Evolutionary conservation across 495 filamentous ascomycete species (phyloP).

Genomic region (Trichocladium antarcticum): DNA sequence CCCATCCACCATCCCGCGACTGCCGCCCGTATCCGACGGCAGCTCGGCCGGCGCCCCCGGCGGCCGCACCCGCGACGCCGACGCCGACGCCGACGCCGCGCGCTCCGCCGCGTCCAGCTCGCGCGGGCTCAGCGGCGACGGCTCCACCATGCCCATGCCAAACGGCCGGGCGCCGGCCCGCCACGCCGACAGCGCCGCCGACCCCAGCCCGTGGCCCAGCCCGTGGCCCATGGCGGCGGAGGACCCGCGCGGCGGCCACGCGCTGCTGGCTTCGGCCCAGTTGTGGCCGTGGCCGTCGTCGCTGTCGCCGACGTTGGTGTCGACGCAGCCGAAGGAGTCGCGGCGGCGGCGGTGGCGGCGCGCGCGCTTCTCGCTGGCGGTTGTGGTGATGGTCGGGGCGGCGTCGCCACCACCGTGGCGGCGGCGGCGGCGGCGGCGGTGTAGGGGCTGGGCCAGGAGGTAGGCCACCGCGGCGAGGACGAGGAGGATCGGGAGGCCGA

Average conservation of each 20-base stretch:
- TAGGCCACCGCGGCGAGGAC: constrained; percentile 6
- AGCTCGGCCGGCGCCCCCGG: not conserved
- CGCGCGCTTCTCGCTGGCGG: not conserved
- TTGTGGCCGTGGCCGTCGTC: not conserved
- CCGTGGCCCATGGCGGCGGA: too few relatives aligned
- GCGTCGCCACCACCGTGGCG: not conserved
- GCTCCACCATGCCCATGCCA: not conserved
- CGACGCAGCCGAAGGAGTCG: constrained; percentile 1
- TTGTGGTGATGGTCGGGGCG: not conserved
- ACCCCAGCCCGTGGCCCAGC: too few relatives aligned
- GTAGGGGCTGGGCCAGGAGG: constrained; percentile 1
- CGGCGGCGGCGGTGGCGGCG: not conserved
- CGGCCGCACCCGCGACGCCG: not conserved
- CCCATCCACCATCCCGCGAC: not conserved
- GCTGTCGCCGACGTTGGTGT: not conserved
- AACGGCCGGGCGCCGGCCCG: not conserved
- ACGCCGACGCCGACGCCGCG: not conserved
- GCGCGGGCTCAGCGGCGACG: constrained; percentile 1
- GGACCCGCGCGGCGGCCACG: not conserved
- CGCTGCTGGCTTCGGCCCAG: too few relatives aligned
- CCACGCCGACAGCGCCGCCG: not conserved
- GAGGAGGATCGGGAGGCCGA: constrained; percentile 11
- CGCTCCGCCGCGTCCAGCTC: constrained; percentile 3
- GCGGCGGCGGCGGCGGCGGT: not conserved
- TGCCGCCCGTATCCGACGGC: not conserved